Evolutionary conservation across 2,329 filamentous ascomycete genomes (phyloP), one percentile per base, ranked within the genome.

Genomic region (Fusarium sp.): DNA sequence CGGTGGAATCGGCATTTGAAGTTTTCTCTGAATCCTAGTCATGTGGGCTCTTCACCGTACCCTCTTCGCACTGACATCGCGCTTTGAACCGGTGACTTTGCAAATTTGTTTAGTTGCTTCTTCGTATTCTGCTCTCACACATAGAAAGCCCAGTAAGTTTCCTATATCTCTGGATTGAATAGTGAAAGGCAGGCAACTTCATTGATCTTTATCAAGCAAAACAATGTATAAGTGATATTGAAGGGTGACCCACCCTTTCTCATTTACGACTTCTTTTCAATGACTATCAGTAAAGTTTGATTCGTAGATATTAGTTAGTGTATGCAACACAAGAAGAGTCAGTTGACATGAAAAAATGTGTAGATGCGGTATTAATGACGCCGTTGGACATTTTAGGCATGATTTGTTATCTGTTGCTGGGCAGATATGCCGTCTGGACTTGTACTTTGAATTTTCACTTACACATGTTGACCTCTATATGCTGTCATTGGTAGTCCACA

Each of bases 271-370:
- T 18, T 16, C 26, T 26, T 18, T 31, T 46, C 21, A 34, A 26
- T 37, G 13, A 46, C 23, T 19, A 21, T 26, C 11, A 16, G 28
- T 49, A 12, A 56, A 49, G 16, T 28, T 56, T 39, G n/a, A 56
- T 56, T 37, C 31, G 52, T n/a, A 34, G 30, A 49, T 19, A 49
- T 18, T 16, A 34, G 21, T 19, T 49, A 39, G 45, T 49, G 25
- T 23, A 56, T 28, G 42, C 31, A 34, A 28, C n/a, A n/a, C 21
- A 8, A 37, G 23, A 48, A 4, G 14, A 46, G 30, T 49, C 53
- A 56, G 14, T 56, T 56, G 53, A 56, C 43, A 13, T 26, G 30
- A 50, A 34, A 49, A 56, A 21, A 11, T n/a, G 37, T 56, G 43
- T 25, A 30, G 48, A 21, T 50, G 53, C 53, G 53, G 30, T 39